These are phyloP conservation scores for Sporisorium scitamineum DNA, from an alignment of 1,284 basidiomycete species.

Conservation along the genomic window DNA sequence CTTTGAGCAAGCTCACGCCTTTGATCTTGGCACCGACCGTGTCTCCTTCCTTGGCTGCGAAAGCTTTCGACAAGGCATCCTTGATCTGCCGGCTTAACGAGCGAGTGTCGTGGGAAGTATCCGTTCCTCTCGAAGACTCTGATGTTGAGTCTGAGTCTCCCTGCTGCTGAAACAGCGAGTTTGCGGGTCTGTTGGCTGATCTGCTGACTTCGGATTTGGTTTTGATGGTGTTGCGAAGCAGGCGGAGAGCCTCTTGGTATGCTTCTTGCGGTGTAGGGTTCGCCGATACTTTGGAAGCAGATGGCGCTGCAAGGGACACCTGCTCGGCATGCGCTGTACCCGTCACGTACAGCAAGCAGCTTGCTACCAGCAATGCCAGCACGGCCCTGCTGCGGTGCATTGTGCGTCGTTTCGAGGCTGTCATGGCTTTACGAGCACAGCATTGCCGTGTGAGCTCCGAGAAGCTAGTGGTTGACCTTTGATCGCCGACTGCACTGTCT, in stretches of 20 bases:
- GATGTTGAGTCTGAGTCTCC: neutral
- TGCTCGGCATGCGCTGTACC: constrained; percentile 21
- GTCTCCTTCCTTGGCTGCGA: constrained; percentile 10
- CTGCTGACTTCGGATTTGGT: constrained; percentile 24
- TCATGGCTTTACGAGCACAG: constrained; percentile 11
- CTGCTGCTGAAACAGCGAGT: constrained; percentile 5
- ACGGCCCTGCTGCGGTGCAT: constrained; percentile 18
- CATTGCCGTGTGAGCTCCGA: neutral
- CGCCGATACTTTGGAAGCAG: constrained; percentile 5
- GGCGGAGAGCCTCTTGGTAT: constrained; percentile 49
- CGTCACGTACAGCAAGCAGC: constrained; percentile 26
- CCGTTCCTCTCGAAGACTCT: constrained; percentile 1
- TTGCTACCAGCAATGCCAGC: constrained; percentile 22
- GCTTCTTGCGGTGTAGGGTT: constrained; percentile 32
- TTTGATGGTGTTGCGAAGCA: constrained; percentile 47
- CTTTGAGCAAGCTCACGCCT: constrained; percentile 7
- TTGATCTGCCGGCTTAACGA: constrained; percentile 13
- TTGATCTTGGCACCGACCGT: constrained; percentile 10
- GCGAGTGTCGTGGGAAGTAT: neutral
- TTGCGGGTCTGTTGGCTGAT: neutral
- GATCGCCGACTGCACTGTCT: neutral
- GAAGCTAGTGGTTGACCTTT: neutral
- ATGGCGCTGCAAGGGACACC: constrained; percentile 4
- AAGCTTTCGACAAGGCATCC: constrained; percentile 14
- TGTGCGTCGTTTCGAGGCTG: constrained; percentile 13